These are phyloP conservation scores for Calamus simplicifolius DNA, from an alignment of 176 grass and related monocot species.

Conservation along the genomic window DNA sequence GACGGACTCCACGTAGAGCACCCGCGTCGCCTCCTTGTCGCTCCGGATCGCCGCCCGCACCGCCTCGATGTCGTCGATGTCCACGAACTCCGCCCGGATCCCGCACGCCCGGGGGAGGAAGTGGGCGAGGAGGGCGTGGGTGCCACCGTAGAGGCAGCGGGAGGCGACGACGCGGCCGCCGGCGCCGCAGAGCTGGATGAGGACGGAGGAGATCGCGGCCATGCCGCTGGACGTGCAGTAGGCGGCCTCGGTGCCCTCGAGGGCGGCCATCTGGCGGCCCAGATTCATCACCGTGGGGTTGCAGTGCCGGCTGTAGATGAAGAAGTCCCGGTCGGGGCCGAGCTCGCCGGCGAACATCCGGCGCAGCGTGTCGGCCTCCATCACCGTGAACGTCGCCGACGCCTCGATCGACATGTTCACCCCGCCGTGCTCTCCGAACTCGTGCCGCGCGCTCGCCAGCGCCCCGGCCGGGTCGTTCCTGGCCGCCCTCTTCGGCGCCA, in stretches of 20 bases:
- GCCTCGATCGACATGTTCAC: constrained; percentile 99
- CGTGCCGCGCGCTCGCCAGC: constrained; percentile 68
- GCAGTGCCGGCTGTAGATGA: constrained; percentile 89
- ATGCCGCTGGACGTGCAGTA: constrained; percentile 97
- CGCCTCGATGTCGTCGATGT: constrained; percentile 58
- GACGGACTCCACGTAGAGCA: constrained; percentile 88
- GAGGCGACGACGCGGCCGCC: constrained; percentile 90
- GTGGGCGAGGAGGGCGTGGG: constrained; percentile 74
- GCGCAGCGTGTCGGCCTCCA: constrained; percentile 92
- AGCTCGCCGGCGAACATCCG: constrained; percentile 78
- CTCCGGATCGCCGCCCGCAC: constrained; percentile 49
- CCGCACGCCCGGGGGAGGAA: constrained; percentile 61
- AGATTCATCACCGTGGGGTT: constrained; percentile 94
- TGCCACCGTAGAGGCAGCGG: constrained; percentile 86
- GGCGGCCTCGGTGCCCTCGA: constrained; percentile 91
- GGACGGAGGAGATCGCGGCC: constrained; percentile 74
- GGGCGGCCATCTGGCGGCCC: constrained; percentile 86
- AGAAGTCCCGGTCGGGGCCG: constrained; percentile 86
- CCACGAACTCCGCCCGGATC: constrained; percentile 63
- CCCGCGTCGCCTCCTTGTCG: constrained; percentile 37
- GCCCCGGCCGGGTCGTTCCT: constrained; percentile 59
- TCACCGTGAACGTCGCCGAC: constrained; percentile 97
- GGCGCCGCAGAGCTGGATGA: constrained; percentile 72
- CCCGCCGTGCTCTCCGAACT: constrained; percentile 95
- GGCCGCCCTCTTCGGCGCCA: neutral